Evolutionary conservation across 495 filamentous ascomycete genomes (phyloP).

Genomic region (Copromyces sp.): DNA sequence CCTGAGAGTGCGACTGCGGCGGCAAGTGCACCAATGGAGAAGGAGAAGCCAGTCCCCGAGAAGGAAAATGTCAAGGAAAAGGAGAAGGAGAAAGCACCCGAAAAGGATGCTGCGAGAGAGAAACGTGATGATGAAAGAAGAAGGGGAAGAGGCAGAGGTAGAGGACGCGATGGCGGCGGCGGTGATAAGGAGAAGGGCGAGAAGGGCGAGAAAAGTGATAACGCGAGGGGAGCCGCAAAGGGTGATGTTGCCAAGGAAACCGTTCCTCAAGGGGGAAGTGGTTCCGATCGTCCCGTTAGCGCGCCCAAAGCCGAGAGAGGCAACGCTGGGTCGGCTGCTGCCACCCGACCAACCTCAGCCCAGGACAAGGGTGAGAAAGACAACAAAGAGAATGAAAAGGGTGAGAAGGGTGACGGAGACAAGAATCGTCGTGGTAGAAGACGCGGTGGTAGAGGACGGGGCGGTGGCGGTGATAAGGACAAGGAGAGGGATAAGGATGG

Average conservation of each 20-base stretch:
- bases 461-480: conserved; percentile 3
- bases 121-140: conserved; percentile 3
- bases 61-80: conserved; percentile 2
- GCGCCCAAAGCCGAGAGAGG: background rate
- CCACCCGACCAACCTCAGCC: background rate
- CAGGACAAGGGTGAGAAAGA: background rate
- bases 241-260: background rate
- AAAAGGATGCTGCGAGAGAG: conserved; percentile 8
- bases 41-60: background rate
- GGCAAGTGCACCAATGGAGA: background rate
- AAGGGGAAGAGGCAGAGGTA: conserved; percentile 15
- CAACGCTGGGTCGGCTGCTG: background rate
- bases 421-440: conserved; percentile 15
- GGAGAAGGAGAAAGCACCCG: background rate
- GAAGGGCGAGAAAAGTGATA: conserved; percentile 5
- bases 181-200: conserved; percentile 5
- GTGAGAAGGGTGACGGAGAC: background rate
- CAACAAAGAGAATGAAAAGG: background rate
- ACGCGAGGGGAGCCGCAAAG: conserved; percentile 1
- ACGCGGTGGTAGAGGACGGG: conserved; percentile 10
- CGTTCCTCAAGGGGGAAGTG: background rate
- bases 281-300: background rate
- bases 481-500: conserved; percentile 7
- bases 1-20: background rate
- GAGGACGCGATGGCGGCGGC: conserved; percentile 10